Evolutionary conservation across 2,329 filamentous ascomycete genomes (phyloP).

Genomic region (Lachnellula hyalina): DNA sequence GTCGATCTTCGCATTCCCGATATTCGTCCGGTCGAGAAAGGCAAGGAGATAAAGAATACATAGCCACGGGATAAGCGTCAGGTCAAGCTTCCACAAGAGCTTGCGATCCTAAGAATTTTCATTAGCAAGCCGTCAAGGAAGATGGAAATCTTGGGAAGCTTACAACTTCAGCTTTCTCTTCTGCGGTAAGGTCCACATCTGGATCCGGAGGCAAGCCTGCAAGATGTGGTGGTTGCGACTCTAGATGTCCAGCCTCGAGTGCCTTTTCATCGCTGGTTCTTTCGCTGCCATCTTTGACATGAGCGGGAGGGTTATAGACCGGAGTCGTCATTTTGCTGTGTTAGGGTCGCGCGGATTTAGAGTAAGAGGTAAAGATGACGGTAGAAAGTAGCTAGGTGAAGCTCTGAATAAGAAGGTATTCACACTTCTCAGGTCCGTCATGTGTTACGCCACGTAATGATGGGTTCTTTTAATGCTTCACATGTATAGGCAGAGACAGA

Average conservation of each 20-base stretch:
- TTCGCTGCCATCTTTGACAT: neutral
- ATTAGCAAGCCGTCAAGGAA: neutral
- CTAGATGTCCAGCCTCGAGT: neutral
- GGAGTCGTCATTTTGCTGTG: neutral
- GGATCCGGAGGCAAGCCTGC: slow-evolving; percentile 39
- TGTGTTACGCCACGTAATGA: no score
- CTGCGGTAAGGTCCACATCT: slow-evolving; percentile 59
- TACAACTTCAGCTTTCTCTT: slow-evolving; percentile 58
- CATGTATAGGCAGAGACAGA: no score
- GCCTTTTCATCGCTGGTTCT: slow-evolving; percentile 13
- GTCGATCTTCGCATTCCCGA: slow-evolving; percentile 66
- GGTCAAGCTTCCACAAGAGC: slow-evolving; percentile 57
- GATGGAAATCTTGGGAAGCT: slow-evolving; percentile 19
- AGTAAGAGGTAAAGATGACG: no score
- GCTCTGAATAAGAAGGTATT: no score
- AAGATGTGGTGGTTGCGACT: neutral
- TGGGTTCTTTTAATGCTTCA: no score
- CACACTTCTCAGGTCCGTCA: no score
- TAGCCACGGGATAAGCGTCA: slow-evolving; percentile 59
- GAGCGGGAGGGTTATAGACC: neutral
- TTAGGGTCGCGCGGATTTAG: neutral
- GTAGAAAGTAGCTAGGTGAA: no score
- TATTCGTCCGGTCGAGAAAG: slow-evolving; percentile 74
- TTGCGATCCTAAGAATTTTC: slow-evolving; percentile 49
- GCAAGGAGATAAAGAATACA: slow-evolving; percentile 71